Percentiles rank a stretch among this genome's conserved stretches.
Conservation (phyloP, 805 yeast species). For the Metschnikowia gruessii region DNA sequence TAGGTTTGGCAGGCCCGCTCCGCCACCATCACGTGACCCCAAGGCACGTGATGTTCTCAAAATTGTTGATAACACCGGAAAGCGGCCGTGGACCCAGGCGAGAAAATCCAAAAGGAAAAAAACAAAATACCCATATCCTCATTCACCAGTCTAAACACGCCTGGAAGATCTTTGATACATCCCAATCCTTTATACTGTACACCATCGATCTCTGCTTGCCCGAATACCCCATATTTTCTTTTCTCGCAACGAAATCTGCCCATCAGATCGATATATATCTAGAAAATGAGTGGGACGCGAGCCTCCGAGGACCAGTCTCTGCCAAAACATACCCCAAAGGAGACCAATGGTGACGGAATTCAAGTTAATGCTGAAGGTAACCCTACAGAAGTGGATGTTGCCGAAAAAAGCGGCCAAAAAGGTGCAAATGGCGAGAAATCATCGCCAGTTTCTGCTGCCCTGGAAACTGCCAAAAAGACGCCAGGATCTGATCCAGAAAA, state of each 20-base stretch:
- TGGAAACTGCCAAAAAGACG: background rate
- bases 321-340: background rate
- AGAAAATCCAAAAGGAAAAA: background rate
- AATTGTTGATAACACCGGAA: background rate
- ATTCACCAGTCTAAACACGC: background rate
- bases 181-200: background rate
- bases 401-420: background rate
- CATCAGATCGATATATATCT: background rate
- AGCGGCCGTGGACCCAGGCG: background rate
- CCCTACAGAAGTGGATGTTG: background rate
- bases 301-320: constrained; percentile 1
- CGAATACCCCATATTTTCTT: too few species aligned
- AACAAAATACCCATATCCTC: background rate
- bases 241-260: too few species aligned
- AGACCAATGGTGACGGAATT: background rate
- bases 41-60: too few species aligned
- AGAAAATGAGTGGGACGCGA: constrained; percentile 9
- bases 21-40: too few species aligned
- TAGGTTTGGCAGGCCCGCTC: too few species aligned
- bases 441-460: background rate
- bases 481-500: background rate
- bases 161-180: background rate
- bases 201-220: background rate
- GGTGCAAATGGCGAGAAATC: background rate
- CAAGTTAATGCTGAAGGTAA: background rate